A percentile compares a stretch with the other conserved stretches of the same genome.
Conservation (phyloP, 2,329 filamentous ascomycete genomes). For the Hypocreales sp. region DNA sequence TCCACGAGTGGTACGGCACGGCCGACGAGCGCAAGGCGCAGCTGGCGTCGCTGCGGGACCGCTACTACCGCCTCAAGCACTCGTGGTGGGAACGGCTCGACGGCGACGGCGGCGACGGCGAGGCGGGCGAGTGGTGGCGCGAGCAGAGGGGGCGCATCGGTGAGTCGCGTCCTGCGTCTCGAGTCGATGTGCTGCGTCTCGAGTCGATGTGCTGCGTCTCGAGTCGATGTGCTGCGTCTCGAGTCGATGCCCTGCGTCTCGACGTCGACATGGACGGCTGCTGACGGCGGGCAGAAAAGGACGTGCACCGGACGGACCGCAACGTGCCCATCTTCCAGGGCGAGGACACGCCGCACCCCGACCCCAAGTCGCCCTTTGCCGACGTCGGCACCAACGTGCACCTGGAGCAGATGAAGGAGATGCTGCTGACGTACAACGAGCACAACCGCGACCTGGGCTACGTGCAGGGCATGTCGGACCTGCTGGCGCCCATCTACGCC, state of each 20-base stretch:
- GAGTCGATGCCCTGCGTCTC: neutral
- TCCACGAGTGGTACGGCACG: slow-evolving; percentile 88
- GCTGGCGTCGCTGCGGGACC: slow-evolving; percentile 73
- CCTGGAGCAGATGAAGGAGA: slow-evolving; percentile 97
- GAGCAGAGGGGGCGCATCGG: slow-evolving; percentile 89
- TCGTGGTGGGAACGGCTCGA: slow-evolving; percentile 92
- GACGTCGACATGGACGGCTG: neutral
- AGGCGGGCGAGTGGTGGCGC: slow-evolving; percentile 90
- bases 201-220: neutral
- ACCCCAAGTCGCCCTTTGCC: slow-evolving; percentile 89
- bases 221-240: neutral
- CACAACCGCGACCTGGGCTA: slow-evolving; percentile 93
- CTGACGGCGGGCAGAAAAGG: slow-evolving; percentile 59
- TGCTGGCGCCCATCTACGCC: slow-evolving; percentile 89
- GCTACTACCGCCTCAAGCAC: slow-evolving; percentile 87
- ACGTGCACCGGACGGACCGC: slow-evolving; percentile 93
- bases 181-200: neutral
- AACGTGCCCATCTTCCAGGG: slow-evolving; percentile 90
- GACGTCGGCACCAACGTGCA: slow-evolving; percentile 91
- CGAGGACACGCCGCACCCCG: slow-evolving; percentile 91
- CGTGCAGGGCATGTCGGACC: slow-evolving; percentile 96
- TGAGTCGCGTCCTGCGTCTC: slow-evolving; percentile 29
- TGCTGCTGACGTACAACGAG: slow-evolving; percentile 97
- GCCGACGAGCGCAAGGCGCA: slow-evolving; percentile 70
- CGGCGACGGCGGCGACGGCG: slow-evolving; percentile 62